Conservation (phyloP, 2,329 filamentous ascomycete genomes). For the Fusarium robinianum region DNA sequence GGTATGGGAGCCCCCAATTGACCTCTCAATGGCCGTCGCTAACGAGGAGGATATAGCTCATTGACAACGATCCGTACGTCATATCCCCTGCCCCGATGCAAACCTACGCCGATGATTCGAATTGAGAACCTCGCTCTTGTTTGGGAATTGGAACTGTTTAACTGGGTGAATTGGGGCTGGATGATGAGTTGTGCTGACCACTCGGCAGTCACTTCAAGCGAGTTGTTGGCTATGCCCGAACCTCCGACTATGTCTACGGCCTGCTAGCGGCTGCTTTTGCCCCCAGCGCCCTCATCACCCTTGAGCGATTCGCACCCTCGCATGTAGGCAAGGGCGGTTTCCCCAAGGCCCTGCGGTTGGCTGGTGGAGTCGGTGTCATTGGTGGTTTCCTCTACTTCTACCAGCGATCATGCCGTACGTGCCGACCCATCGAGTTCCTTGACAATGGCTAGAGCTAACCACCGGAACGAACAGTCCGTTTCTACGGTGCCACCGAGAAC, state of each 20-base stretch:
- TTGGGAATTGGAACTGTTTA: background rate
- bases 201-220: slow-evolving; percentile 79
- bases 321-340: slow-evolving; percentile 83
- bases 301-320: slow-evolving; percentile 86
- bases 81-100: slow-evolving; percentile 1
- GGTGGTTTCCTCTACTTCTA: slow-evolving; percentile 88
- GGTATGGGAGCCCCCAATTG: slow-evolving; percentile 58
- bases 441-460: background rate
- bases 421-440: background rate
- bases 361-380: slow-evolving; percentile 70
- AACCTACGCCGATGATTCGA: slow-evolving; percentile 9
- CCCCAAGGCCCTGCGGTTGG: slow-evolving; percentile 78
- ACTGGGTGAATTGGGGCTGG: slow-evolving; percentile 4
- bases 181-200: slow-evolving; percentile 38
- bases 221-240: slow-evolving; percentile 83
- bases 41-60: slow-evolving; percentile 68
- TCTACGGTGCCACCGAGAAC: slow-evolving; percentile 96
- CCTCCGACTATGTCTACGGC: slow-evolving; percentile 79
- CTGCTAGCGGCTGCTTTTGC: slow-evolving; percentile 69
- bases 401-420: slow-evolving; percentile 79
- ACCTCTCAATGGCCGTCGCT: slow-evolving; percentile 29
- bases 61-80: slow-evolving; percentile 95
- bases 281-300: slow-evolving; percentile 73
- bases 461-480: slow-evolving; percentile 68
- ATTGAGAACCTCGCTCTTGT: background rate